These are phyloP conservation scores for Colletotrichum sp. DNA, from an alignment of 2,329 filamentous ascomycete genomes.

Conservation along the genomic window DNA sequence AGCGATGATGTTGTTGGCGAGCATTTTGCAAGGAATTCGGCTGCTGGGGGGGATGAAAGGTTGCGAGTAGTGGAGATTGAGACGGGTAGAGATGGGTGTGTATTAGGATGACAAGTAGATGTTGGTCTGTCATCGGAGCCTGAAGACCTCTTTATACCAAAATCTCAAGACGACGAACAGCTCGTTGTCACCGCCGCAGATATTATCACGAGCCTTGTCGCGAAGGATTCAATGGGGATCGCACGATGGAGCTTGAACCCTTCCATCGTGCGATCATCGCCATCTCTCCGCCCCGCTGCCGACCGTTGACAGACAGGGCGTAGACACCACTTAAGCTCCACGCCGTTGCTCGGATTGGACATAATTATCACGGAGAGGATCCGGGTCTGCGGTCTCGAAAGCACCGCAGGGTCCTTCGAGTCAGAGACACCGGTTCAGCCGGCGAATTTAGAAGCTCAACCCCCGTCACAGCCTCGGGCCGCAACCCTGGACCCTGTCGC, in stretches of 20 bases:
- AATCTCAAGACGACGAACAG: background rate
- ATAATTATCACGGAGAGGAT: background rate
- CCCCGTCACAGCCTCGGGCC: background rate
- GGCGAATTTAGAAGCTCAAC: background rate
- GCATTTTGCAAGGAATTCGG: background rate
- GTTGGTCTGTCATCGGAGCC: background rate
- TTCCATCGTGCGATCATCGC: background rate
- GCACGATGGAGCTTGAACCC: background rate
- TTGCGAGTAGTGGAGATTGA: background rate
- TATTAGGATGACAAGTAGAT: background rate
- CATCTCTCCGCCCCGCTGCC: background rate
- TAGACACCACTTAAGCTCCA: background rate
- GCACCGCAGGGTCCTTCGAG: background rate
- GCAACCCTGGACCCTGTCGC: background rate
- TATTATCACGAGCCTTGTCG: background rate
- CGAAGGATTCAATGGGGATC: background rate
- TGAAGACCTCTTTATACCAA: background rate
- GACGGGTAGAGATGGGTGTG: background rate
- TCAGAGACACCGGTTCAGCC: background rate
- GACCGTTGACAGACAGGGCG: background rate
- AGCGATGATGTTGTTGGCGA: background rate
- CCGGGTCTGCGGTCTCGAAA: background rate
- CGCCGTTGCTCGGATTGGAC: background rate
- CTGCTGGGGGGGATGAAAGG: background rate
- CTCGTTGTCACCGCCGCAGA: background rate